phyloP scores from a whole-genome alignment of 2,329 filamentous ascomycete genomes.

The Venturia aucupariae region DNA sequence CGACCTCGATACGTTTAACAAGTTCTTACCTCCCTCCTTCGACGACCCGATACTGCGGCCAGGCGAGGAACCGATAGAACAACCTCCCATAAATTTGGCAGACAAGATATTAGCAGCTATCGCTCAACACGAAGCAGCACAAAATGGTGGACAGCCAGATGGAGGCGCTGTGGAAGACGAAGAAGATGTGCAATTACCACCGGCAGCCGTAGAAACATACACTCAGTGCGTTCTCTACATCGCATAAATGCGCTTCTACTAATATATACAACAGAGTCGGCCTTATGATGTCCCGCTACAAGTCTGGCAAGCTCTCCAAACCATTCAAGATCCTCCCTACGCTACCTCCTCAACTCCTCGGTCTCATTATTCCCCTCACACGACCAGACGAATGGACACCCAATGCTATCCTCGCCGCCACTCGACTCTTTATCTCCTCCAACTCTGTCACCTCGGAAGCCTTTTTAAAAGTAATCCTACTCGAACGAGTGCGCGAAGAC shows the following conservation, averaged over 20 bases:
- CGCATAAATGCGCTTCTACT: slow-evolving; percentile 13
- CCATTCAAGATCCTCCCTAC: slow-evolving; percentile 95
- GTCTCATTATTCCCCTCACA: slow-evolving; percentile 56
- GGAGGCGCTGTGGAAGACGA: slow-evolving; percentile 30
- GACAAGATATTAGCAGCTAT: slow-evolving; percentile 94
- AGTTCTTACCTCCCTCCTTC: slow-evolving; percentile 69
- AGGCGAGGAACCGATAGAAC: slow-evolving; percentile 18
- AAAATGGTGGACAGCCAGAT: slow-evolving; percentile 39
- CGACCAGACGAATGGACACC: slow-evolving; percentile 68
- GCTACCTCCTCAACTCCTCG: slow-evolving; percentile 83
- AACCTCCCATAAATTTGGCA: slow-evolving; percentile 56
- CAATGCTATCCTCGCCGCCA: slow-evolving; percentile 80
- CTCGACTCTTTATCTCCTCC: slow-evolving; percentile 81
- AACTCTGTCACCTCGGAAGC: slow-evolving; percentile 71
- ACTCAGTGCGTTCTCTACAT: slow-evolving; percentile 53
- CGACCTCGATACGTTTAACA: slow-evolving; percentile 84
- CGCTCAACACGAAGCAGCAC: slow-evolving; percentile 69
- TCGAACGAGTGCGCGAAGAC: slow-evolving; percentile 86
- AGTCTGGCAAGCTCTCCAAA: slow-evolving; percentile 92
- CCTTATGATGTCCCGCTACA: slow-evolving; percentile 81
- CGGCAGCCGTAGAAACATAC: slow-evolving; percentile 90
- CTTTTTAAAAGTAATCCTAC: slow-evolving; percentile 78
- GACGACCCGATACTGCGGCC: slow-evolving; percentile 60
- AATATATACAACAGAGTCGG: slow-evolving; percentile 52
- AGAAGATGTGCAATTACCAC: slow-evolving; percentile 78